Evolutionary conservation across 345 rosid genomes (phyloP).

Genomic region (Bruguiera sexangula): DNA sequence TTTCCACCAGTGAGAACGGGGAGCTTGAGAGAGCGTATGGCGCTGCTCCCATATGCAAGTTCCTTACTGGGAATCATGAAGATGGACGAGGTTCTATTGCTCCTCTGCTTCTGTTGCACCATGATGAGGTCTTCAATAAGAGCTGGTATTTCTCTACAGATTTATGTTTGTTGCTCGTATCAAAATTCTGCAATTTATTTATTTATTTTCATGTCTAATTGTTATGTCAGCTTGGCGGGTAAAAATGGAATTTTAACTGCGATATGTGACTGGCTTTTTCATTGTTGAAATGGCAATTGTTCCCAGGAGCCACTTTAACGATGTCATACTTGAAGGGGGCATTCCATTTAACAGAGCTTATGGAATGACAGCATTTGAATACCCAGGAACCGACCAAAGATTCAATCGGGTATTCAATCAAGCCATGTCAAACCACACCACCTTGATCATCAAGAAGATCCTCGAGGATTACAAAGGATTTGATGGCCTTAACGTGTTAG

Average conservation of each 20-base stretch:
- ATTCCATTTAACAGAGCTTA: constrained; percentile 30
- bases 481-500: constrained; percentile 21
- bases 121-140: constrained; percentile 38
- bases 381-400: constrained; percentile 25
- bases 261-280: too few relatives aligned
- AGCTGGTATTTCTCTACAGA: constrained; percentile 34
- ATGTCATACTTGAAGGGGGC: constrained; percentile 34
- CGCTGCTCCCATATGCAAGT: constrained; percentile 43
- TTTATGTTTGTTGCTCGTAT: constrained; percentile 2
- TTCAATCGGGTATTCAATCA: constrained; percentile 28
- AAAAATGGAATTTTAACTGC: too few relatives aligned
- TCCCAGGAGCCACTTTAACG: constrained; percentile 31
- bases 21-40: constrained; percentile 32
- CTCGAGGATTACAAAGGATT: constrained; percentile 33
- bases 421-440: constrained; percentile 27
- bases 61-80: constrained; percentile 32
- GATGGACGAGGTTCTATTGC: constrained; percentile 32
- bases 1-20: constrained; percentile 3
- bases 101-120: constrained; percentile 39
- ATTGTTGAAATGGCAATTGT: neutral
- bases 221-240: too few relatives aligned
- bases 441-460: constrained; percentile 25
- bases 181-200: neutral
- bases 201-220: too few relatives aligned
- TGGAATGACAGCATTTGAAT: constrained; percentile 29